Evolutionary conservation across 768 basidiomycete genomes (phyloP).

Genomic region (Boletus fagicola): DNA sequence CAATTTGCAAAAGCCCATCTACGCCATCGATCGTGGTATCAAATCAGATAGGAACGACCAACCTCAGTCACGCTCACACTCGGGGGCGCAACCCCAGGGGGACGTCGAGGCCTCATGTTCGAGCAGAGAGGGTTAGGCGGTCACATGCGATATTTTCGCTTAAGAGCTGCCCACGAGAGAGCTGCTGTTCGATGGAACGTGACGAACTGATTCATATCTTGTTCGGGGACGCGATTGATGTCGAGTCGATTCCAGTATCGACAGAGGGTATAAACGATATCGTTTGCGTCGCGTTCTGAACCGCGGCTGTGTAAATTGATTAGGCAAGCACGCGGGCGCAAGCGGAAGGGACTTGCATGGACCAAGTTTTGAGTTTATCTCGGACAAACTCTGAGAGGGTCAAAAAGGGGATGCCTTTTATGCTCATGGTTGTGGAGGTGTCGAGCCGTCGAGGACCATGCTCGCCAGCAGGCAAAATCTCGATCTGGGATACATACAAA

Average conservation of each 20-base stretch:
- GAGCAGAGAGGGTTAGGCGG: neutral
- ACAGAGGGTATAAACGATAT: slow-evolving; percentile 67
- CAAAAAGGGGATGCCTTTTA: slow-evolving; percentile 76
- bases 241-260: slow-evolving; percentile 82
- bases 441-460: slow-evolving; percentile 76
- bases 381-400: slow-evolving; percentile 84
- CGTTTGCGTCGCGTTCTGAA: slow-evolving; percentile 70
- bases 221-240: slow-evolving; percentile 82
- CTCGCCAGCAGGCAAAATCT: slow-evolving; percentile 80
- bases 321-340: slow-evolving; percentile 14
- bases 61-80: slow-evolving; percentile 3
- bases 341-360: slow-evolving; percentile 51
- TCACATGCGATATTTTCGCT: slow-evolving; percentile 68
- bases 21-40: slow-evolving; percentile 23
- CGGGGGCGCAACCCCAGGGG: neutral
- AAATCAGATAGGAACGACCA: slow-evolving; percentile 30
- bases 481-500: slow-evolving; percentile 51
- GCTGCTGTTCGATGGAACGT: slow-evolving; percentile 55
- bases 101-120: slow-evolving; percentile 1
- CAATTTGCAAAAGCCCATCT: slow-evolving; percentile 17
- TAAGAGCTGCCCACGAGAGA: slow-evolving; percentile 72
- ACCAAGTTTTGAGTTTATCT: slow-evolving; percentile 82
- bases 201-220: slow-evolving; percentile 81
- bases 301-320: slow-evolving; percentile 50
- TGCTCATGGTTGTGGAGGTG: slow-evolving; percentile 58